phyloP scores from a whole-genome alignment of 2,329 filamentous ascomycete species.

The Monosporascus sp. region DNA sequence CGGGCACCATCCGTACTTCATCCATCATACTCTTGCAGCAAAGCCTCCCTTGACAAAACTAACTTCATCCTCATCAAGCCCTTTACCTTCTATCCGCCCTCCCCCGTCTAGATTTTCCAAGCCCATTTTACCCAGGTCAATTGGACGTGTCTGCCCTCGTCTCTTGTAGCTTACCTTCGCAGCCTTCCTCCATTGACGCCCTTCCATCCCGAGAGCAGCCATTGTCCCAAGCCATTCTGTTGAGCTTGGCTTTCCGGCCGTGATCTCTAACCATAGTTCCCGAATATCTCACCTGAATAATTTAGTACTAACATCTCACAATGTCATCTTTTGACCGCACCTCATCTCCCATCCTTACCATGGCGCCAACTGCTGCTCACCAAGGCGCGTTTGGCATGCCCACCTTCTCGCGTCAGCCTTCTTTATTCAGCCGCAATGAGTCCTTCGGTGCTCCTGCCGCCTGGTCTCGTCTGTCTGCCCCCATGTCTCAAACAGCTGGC shows the following conservation, averaged over 20 bases:
- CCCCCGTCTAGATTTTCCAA: not conserved
- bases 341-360: slow-evolving; percentile 33
- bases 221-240: not conserved
- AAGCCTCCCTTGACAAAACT: not conserved
- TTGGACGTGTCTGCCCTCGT: slow-evolving; percentile 10
- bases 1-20: not conserved
- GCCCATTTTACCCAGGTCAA: slow-evolving; percentile 20
- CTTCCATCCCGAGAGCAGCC: not conserved
- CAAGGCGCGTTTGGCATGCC: slow-evolving; percentile 35
- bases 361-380: slow-evolving; percentile 38
- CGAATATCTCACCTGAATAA: slow-evolving; percentile 22
- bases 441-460: slow-evolving; percentile 29
- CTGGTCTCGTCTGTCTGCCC: slow-evolving; percentile 24
- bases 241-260: not conserved
- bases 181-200: slow-evolving; percentile 4
- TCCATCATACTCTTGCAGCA: not conserved
- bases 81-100: not conserved
- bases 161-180: slow-evolving; percentile 2
- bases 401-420: slow-evolving; percentile 32
- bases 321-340: slow-evolving; percentile 33
- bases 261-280: slow-evolving; percentile 20
- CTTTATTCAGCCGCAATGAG: slow-evolving; percentile 24
- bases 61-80: slow-evolving; percentile 2
- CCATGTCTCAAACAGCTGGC: slow-evolving; percentile 42
- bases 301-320: slow-evolving; percentile 25